A percentile compares a stretch with the other conserved stretches of the same genome.
Conservation (phyloP, 495 filamentous ascomycete species). For the Neurospora sp. region DNA sequence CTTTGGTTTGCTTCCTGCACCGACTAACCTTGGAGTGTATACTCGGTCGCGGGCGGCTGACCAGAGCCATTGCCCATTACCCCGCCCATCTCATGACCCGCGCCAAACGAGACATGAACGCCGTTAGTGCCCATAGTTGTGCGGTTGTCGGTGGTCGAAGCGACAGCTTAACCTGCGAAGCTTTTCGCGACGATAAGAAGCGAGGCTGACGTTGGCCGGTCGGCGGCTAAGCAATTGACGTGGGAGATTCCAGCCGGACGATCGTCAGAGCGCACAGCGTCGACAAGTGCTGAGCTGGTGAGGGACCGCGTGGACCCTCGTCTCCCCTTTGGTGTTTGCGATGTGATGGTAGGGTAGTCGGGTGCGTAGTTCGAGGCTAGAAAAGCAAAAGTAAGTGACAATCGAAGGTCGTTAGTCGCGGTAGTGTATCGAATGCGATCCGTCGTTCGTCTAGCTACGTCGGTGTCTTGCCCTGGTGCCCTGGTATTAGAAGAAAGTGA, state of each 20-base stretch:
- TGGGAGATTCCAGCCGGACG: not conserved
- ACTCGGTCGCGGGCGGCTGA: slow-evolving; percentile 84
- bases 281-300: not conserved
- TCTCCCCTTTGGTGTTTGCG: not conserved
- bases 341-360: not conserved
- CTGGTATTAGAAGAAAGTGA: not conserved
- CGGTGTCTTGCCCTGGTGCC: not conserved
- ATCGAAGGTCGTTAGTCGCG: not conserved
- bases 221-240: not conserved
- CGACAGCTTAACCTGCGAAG: not conserved
- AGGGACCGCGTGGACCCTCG: not conserved
- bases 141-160: not conserved
- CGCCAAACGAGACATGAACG: slow-evolving; percentile 42
- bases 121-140: slow-evolving; percentile 55
- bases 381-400: not conserved
- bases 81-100: slow-evolving; percentile 32
- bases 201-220: not conserved
- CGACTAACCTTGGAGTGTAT: slow-evolving; percentile 82
- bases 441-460: not conserved
- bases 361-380: not conserved
- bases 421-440: not conserved
- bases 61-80: slow-evolving; percentile 37
- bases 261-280: not conserved
- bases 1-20: not conserved
- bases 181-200: not conserved